Evolutionary conservation across 1,139 yeast species (phyloP).

Genomic region (Geotrichum reessii): DNA sequence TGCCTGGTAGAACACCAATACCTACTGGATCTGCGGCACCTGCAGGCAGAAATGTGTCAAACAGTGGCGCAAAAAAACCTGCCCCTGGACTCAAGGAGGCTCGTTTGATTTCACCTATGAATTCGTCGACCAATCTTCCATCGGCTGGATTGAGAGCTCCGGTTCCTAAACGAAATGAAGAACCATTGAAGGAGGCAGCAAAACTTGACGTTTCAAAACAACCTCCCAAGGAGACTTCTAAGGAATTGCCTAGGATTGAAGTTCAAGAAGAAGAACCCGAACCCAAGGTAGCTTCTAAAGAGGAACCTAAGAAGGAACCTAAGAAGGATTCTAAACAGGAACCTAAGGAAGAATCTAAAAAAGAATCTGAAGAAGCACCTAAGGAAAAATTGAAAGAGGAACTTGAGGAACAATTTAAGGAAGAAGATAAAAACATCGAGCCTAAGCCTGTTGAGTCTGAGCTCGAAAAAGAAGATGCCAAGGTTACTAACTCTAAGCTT

Average conservation of each 20-base stretch:
- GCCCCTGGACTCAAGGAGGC: slow-evolving; percentile 9
- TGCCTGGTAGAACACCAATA: slow-evolving; percentile 5
- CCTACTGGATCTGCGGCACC: slow-evolving; percentile 1
- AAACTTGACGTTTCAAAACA: neutral
- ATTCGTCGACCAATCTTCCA: slow-evolving; percentile 12
- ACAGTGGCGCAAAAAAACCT: slow-evolving; percentile 3
- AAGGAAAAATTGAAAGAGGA: neutral
- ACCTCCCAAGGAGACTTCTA: neutral
- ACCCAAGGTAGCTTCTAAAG: neutral
- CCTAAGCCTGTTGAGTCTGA: no score
- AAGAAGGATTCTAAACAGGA: neutral
- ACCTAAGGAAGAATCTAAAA: neutral
- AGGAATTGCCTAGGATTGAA: slow-evolving; percentile 5
- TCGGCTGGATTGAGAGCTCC: slow-evolving; percentile 12
- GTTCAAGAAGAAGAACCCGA: neutral
- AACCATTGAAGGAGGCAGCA: neutral
- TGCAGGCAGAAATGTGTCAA: slow-evolving; percentile 18
- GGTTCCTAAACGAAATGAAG: neutral
- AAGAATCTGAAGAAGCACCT: neutral
- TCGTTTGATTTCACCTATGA: slow-evolving; percentile 19
- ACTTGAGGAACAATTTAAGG: neutral
- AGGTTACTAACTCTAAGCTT: neutral
- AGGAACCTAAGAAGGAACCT: neutral
- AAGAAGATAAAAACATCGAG: no score
- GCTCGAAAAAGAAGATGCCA: neutral